These are phyloP conservation scores for Sporothrix phasma DNA, from an alignment of 2,329 filamentous ascomycete genomes.

Conservation along the genomic window DNA sequence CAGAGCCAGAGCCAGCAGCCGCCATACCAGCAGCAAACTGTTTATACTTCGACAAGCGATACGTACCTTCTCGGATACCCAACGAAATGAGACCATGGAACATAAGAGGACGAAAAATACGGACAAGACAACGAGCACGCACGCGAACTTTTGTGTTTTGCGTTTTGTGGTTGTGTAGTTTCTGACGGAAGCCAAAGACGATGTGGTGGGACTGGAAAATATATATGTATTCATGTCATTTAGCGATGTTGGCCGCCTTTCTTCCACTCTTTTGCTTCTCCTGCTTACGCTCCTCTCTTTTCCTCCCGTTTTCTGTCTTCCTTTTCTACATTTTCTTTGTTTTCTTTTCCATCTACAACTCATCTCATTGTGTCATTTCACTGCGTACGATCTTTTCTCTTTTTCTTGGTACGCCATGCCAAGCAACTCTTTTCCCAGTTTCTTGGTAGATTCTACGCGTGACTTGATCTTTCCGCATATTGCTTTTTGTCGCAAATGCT, in stretches of 20 bases:
- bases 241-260: not conserved
- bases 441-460: not conserved
- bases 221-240: conserved; percentile 6
- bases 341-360: not conserved
- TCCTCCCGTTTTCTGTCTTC: not conserved
- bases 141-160: not conserved
- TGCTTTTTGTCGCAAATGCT: too few species aligned
- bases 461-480: not conserved
- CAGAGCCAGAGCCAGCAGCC: conserved; percentile 4
- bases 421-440: not conserved
- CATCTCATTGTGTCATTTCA: not conserved
- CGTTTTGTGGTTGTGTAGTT: not conserved
- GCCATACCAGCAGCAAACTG: conserved; percentile 4
- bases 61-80: conserved; percentile 25
- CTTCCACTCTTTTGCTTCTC: not conserved
- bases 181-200: not conserved
- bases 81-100: conserved; percentile 18
- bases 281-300: not conserved
- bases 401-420: not conserved
- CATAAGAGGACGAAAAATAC: not conserved
- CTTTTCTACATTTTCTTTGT: not conserved
- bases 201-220: not conserved
- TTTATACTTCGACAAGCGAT: conserved; percentile 15
- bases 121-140: not conserved
- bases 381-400: too few species aligned